phyloP scores from a whole-genome alignment of 2,329 filamentous ascomycete species.

The Pyricularia pennisetigena region DNA sequence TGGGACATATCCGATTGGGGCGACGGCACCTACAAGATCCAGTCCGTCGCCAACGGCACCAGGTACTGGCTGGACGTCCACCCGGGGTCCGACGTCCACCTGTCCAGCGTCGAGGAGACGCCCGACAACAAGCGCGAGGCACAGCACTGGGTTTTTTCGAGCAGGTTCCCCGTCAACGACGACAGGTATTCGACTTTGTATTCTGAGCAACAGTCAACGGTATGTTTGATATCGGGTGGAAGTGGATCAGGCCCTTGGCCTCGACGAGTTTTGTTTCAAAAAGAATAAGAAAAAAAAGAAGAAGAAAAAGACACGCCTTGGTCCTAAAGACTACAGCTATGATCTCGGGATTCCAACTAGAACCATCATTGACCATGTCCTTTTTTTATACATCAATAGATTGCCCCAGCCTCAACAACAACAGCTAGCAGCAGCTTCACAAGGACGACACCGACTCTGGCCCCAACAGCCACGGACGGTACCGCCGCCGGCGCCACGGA shows the following conservation, averaged over 20 bases:
- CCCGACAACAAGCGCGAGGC: background rate
- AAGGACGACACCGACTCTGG: no score
- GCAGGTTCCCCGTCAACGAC: conserved; percentile 1
- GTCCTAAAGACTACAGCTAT: background rate
- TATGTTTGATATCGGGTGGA: background rate
- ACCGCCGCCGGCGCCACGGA: background rate
- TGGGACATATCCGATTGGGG: conserved; percentile 2
- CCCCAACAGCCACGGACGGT: background rate
- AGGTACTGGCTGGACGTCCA: conserved; percentile 3
- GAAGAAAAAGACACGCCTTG: background rate
- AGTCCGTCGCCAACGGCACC: conserved; percentile 3
- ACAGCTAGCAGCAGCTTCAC: background rate
- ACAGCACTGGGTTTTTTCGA: conserved; percentile 5
- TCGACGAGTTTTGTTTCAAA: background rate
- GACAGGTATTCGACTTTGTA: conserved; percentile 3
- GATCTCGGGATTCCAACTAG: background rate
- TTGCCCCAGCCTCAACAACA: background rate
- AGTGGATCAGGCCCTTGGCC: background rate
- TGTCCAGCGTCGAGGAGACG: background rate
- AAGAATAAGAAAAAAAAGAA: background rate
- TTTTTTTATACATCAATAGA: background rate
- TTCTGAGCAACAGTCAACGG: background rate
- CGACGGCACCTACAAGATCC: conserved; percentile 5
- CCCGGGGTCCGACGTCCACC: background rate
- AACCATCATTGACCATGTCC: background rate